Conservation (phyloP, 495 filamentous ascomycete species). For the Penicillium cataractarum region DNA sequence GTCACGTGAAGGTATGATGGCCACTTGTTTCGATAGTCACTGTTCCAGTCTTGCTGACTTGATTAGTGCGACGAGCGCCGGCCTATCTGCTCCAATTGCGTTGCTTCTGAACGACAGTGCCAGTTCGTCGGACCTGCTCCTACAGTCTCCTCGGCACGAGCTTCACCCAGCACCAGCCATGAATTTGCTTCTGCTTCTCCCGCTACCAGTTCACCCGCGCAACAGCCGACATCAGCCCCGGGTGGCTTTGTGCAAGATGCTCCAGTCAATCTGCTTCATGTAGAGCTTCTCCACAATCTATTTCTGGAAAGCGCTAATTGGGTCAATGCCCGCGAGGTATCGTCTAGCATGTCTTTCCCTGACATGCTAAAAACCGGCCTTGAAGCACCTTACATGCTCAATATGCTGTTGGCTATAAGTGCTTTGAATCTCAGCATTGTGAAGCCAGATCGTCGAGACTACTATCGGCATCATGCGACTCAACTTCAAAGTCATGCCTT, state of each 20-base stretch:
- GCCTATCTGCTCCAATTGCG: conserved; percentile 42
- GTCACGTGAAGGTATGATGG: conserved; percentile 40
- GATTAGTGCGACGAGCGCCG: conserved; percentile 42
- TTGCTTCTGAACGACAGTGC: conserved; percentile 29
- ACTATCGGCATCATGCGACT: conserved; percentile 17
- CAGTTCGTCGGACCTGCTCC: neutral
- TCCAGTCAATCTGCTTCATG: conserved; percentile 39
- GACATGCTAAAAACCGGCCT: conserved; percentile 22
- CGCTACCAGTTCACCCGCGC: conserved; percentile 11
- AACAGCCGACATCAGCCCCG: neutral
- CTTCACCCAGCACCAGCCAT: neutral
- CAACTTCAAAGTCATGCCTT: conserved; percentile 21
- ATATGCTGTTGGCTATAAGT: conserved; percentile 17
- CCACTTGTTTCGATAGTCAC: no score
- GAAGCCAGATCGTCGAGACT: neutral
- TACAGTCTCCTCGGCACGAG: neutral
- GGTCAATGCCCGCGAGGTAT: neutral
- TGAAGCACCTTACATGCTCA: conserved; percentile 23
- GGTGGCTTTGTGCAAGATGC: conserved; percentile 12
- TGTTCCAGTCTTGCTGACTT: conserved; percentile 4
- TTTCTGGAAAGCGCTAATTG: conserved; percentile 16
- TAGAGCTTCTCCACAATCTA: conserved; percentile 37
- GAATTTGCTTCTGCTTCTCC: conserved; percentile 10
- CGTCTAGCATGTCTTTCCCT: conserved; percentile 3
- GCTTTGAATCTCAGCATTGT: conserved; percentile 24